phyloP scores from a whole-genome alignment of 2,329 filamentous ascomycete species.

The Aspergillus phoenicis region DNA sequence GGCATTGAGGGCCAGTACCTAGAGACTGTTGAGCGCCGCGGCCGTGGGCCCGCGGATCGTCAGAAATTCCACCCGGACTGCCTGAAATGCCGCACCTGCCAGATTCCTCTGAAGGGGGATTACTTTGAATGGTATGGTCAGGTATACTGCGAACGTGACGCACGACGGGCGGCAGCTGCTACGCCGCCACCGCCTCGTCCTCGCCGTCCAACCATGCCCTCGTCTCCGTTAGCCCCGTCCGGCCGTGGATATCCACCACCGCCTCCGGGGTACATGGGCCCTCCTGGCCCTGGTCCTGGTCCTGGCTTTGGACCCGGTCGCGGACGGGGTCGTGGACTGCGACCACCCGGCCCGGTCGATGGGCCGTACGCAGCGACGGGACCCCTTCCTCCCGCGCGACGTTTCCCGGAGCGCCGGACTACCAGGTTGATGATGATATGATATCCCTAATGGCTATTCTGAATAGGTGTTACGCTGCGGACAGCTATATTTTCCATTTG shows the following conservation, averaged over 20 bases:
- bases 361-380: conserved; percentile 24
- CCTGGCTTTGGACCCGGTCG: conserved; percentile 12
- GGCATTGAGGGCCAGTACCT: conserved; percentile 95
- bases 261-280: conserved; percentile 20
- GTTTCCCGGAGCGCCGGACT: conserved; percentile 53
- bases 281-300: conserved; percentile 24
- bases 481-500: not conserved
- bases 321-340: conserved; percentile 12
- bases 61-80: conserved; percentile 86
- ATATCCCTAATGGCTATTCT: conserved; percentile 20
- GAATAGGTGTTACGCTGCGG: not conserved
- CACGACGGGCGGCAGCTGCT: conserved; percentile 59
- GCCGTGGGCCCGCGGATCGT: conserved; percentile 37
- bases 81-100: conserved; percentile 77
- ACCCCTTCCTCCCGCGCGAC: conserved; percentile 14
- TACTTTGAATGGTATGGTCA: conserved; percentile 86
- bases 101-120: conserved; percentile 72
- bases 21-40: conserved; percentile 65
- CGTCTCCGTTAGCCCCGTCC: conserved; percentile 37
- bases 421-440: conserved; percentile 54
- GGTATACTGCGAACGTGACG: conserved; percentile 86
- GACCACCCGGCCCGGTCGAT: conserved; percentile 28
- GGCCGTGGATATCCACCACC: conserved; percentile 27
- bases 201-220: conserved; percentile 37
- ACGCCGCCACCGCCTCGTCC: conserved; percentile 39